These are phyloP conservation scores for Saksenaea oblongispora DNA, from an alignment of 371 early-diverging fungal genomes.

Conservation along the genomic window DNA sequence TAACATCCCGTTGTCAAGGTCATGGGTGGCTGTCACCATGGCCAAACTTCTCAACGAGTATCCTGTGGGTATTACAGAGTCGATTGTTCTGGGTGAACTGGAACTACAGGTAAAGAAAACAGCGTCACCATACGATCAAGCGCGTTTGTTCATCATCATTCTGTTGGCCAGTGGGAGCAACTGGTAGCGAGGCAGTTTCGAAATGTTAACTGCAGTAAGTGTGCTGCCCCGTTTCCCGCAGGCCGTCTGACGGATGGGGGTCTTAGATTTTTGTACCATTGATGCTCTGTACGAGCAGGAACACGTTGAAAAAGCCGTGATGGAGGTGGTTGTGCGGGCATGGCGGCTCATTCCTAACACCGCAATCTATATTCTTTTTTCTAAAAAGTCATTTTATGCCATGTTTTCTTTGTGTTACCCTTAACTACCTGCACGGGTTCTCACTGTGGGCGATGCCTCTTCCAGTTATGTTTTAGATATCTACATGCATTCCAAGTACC, in stretches of 20 bases:
- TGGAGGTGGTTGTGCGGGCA: conserved; percentile 15
- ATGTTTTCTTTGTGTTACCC: neutral
- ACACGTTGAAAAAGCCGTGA: neutral
- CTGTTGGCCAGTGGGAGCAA: conserved; percentile 19
- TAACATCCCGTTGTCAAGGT: conserved; percentile 4
- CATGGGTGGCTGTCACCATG: conserved; percentile 23
- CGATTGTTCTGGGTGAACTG: conserved; percentile 17
- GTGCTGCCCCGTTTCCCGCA: neutral
- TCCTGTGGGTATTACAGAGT: conserved; percentile 17
- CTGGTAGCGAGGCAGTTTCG: neutral
- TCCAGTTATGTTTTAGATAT: conserved; percentile 13
- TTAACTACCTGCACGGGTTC: conserved; percentile 14
- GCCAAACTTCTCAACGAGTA: conserved; percentile 17
- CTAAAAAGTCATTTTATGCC: conserved; percentile 3
- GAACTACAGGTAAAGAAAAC: conserved; percentile 16
- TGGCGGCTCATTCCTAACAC: conserved; percentile 12
- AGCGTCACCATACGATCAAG: too few species aligned
- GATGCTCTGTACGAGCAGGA: conserved; percentile 10
- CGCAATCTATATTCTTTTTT: conserved; percentile 14
- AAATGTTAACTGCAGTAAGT: conserved; percentile 9
- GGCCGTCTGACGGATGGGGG: neutral
- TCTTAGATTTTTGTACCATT: conserved; percentile 13
- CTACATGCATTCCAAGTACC: conserved; percentile 20
- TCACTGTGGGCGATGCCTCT: conserved; percentile 10
- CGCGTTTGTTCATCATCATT: neutral